Base-by-base conservation (phyloP, 768 basidiomycete species). In the Gymnopilus dilepis region DNA sequence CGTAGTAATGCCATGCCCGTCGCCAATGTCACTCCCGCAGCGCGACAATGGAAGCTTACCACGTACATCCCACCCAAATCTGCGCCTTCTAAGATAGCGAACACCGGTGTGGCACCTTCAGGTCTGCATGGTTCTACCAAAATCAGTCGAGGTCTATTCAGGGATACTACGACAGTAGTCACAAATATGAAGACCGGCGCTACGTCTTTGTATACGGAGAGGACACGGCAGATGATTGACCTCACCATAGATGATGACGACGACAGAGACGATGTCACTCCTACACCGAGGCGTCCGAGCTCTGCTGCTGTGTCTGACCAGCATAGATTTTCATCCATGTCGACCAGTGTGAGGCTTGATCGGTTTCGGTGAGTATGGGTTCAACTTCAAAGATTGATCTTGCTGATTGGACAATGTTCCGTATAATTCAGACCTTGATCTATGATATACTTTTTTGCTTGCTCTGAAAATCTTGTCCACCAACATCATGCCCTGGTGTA, bases 11-110 rank as follows among this genome's bases (percentile, higher is more conserved):
- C 47, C 8, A 12, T 47, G 22, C 75, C 76, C 45, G 78, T 80
- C 57, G 81, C 80, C 34, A 84, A 80, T 48, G 72, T 84, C 12
- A 83, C 81, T 21, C 80, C 80, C 24, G 56, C 69, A 21, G 80
- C 82, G 19, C 69, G 76, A 21, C 78, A 80, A 64, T 60, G 69
- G 47, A 50, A 50, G 2, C 52, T 69, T 11, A 58, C 59, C 38
- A 7, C 40, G 52, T 62, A 54, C 50, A 65, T 60, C 24, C 60
- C 65, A 17, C 69, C 66, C 9, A 62, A 57, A 6, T 67, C 70
- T 21, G 67, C 67, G 19, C 67, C 69, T n/a, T 60, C 65, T 19
- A 60, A 56, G 54, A 43, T 64, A 22, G 13, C 47, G n/a, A 26
- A 24, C 22, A 31, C 30, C 4, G 40, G 53, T n/a, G n/a, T 48